Conservation (phyloP, 2,329 filamentous ascomycete genomes). For the Chrysosporium keratinophilum region DNA sequence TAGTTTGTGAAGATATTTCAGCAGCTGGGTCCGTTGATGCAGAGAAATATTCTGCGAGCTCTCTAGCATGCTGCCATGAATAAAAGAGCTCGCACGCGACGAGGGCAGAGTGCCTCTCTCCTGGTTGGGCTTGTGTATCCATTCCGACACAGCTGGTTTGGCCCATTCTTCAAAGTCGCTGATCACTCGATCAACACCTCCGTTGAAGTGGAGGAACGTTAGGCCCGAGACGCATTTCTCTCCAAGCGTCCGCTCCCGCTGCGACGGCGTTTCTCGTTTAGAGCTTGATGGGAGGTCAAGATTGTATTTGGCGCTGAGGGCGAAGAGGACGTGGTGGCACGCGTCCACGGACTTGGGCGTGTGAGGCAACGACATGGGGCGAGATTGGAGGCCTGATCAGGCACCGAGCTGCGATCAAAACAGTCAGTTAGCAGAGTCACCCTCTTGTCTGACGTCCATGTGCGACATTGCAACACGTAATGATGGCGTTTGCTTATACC, state of each 20-base stretch:
- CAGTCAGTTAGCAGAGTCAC: not conserved
- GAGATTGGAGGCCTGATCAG: not conserved
- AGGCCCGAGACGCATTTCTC: constrained; percentile 24
- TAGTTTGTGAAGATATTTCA: not conserved
- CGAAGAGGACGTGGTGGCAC: constrained; percentile 23
- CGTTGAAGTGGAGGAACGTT: constrained; percentile 24
- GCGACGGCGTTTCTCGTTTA: constrained; percentile 14
- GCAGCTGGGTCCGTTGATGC: constrained; percentile 4
- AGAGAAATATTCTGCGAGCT: constrained; percentile 1
- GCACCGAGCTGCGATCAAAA: not conserved
- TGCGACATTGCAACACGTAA: not conserved
- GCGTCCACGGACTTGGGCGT: not conserved
- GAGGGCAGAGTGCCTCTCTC: constrained; percentile 21
- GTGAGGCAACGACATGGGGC: not conserved
- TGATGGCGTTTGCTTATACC: too few species aligned
- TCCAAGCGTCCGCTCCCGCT: constrained; percentile 16
- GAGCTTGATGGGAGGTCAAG: constrained; percentile 26
- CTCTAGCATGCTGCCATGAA: not conserved
- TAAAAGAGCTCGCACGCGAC: not conserved
- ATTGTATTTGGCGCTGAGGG: constrained; percentile 28
- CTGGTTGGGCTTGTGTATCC: constrained; percentile 23
- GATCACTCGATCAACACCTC: constrained; percentile 20
- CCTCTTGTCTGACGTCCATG: not conserved
- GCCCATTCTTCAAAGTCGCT: constrained; percentile 28
- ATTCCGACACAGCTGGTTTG: constrained; percentile 15